These are phyloP conservation scores for Ephemerocybe angulata DNA, from an alignment of 768 basidiomycete genomes.

Conservation along the genomic window DNA sequence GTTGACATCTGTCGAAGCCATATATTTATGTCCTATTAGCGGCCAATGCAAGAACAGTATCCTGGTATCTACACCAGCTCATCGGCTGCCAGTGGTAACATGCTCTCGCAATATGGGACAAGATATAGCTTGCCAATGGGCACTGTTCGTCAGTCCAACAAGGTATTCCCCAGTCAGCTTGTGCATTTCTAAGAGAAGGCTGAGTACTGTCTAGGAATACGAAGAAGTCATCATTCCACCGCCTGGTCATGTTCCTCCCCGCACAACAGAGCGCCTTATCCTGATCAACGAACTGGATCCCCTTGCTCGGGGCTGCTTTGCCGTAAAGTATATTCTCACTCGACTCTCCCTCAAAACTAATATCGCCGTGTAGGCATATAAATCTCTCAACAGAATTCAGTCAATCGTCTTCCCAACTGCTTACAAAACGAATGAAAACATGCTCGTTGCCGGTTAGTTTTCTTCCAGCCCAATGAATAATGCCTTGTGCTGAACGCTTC, in stretches of 20 bases:
- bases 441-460: slow-evolving; percentile 81
- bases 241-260: slow-evolving; percentile 71
- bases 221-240: slow-evolving; percentile 92
- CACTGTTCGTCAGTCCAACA: slow-evolving; percentile 61
- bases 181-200: neutral
- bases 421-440: slow-evolving; percentile 93
- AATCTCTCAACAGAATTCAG: slow-evolving; percentile 87
- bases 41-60: slow-evolving; percentile 54
- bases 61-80: slow-evolving; percentile 83
- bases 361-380: slow-evolving; percentile 62
- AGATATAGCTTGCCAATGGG: slow-evolving; percentile 83
- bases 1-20: slow-evolving; percentile 8
- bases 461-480: slow-evolving; percentile 1
- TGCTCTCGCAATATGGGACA: slow-evolving; percentile 69
- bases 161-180: slow-evolving; percentile 42
- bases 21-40: slow-evolving; percentile 27
- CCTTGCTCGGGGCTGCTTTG: slow-evolving; percentile 78
- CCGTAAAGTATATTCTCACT: slow-evolving; percentile 40
- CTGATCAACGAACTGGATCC: slow-evolving; percentile 69
- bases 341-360: neutral
- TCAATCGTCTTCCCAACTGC: slow-evolving; percentile 93
- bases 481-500: slow-evolving; percentile 1
- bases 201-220: slow-evolving; percentile 53
- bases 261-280: slow-evolving; percentile 65
- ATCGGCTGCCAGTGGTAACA: slow-evolving; percentile 49